Evolutionary conservation across 176 grass and related monocot species (phyloP).

Genomic region (Calamus simplicifolius): DNA sequence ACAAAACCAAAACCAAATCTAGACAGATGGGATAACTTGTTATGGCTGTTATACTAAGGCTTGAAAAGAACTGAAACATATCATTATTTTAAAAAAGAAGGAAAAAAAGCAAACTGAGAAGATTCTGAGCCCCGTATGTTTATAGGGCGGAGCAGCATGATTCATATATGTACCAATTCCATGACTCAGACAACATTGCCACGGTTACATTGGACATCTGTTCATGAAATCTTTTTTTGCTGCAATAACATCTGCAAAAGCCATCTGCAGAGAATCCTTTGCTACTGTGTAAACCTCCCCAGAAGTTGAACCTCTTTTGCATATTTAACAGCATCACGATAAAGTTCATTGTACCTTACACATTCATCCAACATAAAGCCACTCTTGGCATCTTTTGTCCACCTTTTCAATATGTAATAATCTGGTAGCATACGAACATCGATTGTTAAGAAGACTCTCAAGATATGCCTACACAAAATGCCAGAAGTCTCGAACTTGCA

Average conservation of each 20-base stretch:
- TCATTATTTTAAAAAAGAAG: no score
- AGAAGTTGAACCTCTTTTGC: constrained; percentile 56
- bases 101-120: no score
- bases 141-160: no score
- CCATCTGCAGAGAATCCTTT: constrained; percentile 43
- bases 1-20: no score
- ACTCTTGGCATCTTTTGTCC: constrained; percentile 67
- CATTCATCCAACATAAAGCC: constrained; percentile 54
- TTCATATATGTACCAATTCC: no score
- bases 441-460: constrained; percentile 54
- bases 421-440: constrained; percentile 42
- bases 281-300: constrained; percentile 38
- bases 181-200: no score
- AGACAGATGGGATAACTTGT: no score
- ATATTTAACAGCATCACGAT: constrained; percentile 57
- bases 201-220: constrained; percentile 22
- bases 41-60: no score
- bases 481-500: constrained; percentile 52
- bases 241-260: constrained; percentile 45
- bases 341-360: constrained; percentile 44
- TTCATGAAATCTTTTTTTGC: constrained; percentile 44
- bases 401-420: constrained; percentile 60
- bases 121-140: no score
- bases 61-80: no score
- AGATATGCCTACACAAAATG: constrained; percentile 51